Percentiles rank a stretch among this genome's conserved stretches.
phyloP scores from a whole-genome alignment of 139 green algal species.

The Coccomyxa sp. region DNA sequence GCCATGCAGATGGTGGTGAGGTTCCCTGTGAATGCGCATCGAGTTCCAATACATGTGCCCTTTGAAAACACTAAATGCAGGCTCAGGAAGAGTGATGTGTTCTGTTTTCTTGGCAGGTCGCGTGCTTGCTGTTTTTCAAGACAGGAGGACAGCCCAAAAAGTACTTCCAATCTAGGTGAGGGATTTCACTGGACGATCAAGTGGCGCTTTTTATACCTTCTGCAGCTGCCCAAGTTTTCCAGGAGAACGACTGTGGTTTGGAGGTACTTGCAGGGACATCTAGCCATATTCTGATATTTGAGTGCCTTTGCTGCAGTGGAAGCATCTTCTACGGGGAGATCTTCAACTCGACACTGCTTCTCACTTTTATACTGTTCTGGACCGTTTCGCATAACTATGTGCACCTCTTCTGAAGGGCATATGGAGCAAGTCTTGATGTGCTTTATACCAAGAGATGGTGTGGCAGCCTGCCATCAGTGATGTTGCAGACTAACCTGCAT shows the following conservation, averaged over 20 bases:
- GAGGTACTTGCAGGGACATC: background rate
- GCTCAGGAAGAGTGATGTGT: background rate
- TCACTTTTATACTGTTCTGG: conserved; percentile 59
- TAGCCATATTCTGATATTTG: background rate
- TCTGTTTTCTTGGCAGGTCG: background rate
- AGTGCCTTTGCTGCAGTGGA: conserved; percentile 15
- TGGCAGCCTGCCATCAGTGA: too few species aligned
- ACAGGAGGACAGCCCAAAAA: background rate
- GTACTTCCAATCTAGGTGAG: conserved; percentile 3
- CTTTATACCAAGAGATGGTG: background rate
- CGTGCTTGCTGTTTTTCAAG: background rate
- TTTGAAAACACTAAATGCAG: background rate
- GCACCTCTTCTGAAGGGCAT: conserved; percentile 34
- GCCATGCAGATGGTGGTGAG: conserved; percentile 26
- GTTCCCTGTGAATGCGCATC: background rate
- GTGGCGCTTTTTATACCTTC: too few species aligned
- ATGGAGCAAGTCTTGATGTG: background rate
- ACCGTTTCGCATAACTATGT: conserved; percentile 43
- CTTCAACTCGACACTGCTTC: conserved; percentile 31
- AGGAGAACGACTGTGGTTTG: background rate
- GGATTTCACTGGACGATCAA: background rate
- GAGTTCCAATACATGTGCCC: background rate
- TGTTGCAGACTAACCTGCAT: too few species aligned
- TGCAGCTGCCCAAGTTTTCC: background rate
- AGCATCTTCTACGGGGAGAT: conserved; percentile 23